These are phyloP conservation scores for Themeda triandra DNA, from an alignment of 176 grass and related monocot genomes.

Conservation along the genomic window DNA sequence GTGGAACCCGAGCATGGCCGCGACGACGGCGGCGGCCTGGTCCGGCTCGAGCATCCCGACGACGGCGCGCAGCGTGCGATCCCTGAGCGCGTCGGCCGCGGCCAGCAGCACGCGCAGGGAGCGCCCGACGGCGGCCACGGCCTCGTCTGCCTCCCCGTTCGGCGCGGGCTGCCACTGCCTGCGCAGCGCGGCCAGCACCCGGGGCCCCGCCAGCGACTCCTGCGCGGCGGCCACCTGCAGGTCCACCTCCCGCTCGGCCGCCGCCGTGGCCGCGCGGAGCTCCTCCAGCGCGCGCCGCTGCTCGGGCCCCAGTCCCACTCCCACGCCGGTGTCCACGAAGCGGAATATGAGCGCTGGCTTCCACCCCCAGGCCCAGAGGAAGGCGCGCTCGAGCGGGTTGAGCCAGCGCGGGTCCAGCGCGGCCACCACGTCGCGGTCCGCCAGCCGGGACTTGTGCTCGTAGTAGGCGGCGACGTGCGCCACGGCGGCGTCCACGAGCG, in stretches of 20 bases:
- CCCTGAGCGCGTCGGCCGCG: conserved; percentile 51
- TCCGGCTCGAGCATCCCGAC: conserved; percentile 33
- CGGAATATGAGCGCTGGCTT: conserved; percentile 65
- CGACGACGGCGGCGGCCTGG: conserved; percentile 40
- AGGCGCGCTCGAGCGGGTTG: conserved; percentile 79
- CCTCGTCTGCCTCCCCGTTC: conserved; percentile 35
- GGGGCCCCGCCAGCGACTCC: conserved; percentile 49
- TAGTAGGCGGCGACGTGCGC: conserved; percentile 50
- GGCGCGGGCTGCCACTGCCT: neutral
- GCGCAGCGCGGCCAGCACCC: conserved; percentile 52
- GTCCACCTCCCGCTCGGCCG: conserved; percentile 46
- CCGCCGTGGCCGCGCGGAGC: conserved; percentile 22
- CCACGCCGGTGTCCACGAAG: conserved; percentile 24
- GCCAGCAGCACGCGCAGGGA: conserved; percentile 44
- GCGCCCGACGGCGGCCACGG: conserved; percentile 25
- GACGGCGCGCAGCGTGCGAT: conserved; percentile 44
- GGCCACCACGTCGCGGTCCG: conserved; percentile 49
- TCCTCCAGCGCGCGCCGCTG: conserved; percentile 12
- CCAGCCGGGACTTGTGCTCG: conserved; percentile 51
- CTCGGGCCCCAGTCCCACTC: too few relatives aligned
- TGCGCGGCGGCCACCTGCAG: conserved; percentile 51
- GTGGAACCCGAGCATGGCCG: conserved; percentile 45
- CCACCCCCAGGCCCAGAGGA: conserved; percentile 78
- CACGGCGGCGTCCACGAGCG: conserved; percentile 34
- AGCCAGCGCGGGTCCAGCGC: conserved; percentile 61